Percentiles rank a stretch among this genome's conserved stretches.
Conservation (phyloP, 2,329 filamentous ascomycete species). For the Thelonectria discophora region DNA sequence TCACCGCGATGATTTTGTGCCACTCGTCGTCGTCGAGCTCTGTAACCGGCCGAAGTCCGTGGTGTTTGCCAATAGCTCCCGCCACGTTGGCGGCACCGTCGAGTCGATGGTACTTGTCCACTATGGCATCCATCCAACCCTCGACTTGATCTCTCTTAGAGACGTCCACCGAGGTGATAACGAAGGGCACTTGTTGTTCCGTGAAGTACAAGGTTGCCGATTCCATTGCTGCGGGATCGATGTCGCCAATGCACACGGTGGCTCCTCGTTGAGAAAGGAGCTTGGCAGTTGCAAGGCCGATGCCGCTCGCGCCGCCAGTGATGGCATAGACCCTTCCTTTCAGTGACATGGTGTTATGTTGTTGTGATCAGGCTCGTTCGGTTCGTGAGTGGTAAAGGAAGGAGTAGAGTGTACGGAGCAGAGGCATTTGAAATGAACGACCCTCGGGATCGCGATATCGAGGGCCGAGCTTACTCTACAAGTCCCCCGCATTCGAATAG, state of each 20-base stretch:
- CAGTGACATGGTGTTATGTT: slow-evolving; percentile 41
- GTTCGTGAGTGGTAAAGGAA: too few relatives aligned
- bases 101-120: slow-evolving; percentile 61
- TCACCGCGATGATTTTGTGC: slow-evolving; percentile 58
- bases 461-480: slow-evolving; percentile 7
- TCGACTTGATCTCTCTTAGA: slow-evolving; percentile 59
- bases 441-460: slow-evolving; percentile 13
- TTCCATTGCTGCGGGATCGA: slow-evolving; percentile 44
- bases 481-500: slow-evolving; percentile 23
- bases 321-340: slow-evolving; percentile 51
- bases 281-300: slow-evolving; percentile 53
- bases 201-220: slow-evolving; percentile 45
- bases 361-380: neutral
- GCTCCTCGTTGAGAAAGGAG: slow-evolving; percentile 49
- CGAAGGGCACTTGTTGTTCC: slow-evolving; percentile 39
- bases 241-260: slow-evolving; percentile 52
- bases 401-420: too few relatives aligned
- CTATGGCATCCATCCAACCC: slow-evolving; percentile 56
- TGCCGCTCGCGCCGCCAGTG: slow-evolving; percentile 55
- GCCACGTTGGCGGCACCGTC: slow-evolving; percentile 66
- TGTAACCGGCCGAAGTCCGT: slow-evolving; percentile 50
- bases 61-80: slow-evolving; percentile 58
- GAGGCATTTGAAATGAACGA: neutral
- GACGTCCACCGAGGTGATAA: slow-evolving; percentile 58
- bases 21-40: slow-evolving; percentile 59